These are phyloP conservation scores for Carex pumila DNA, from an alignment of 176 grass and related monocot species.

Conservation along the genomic window DNA sequence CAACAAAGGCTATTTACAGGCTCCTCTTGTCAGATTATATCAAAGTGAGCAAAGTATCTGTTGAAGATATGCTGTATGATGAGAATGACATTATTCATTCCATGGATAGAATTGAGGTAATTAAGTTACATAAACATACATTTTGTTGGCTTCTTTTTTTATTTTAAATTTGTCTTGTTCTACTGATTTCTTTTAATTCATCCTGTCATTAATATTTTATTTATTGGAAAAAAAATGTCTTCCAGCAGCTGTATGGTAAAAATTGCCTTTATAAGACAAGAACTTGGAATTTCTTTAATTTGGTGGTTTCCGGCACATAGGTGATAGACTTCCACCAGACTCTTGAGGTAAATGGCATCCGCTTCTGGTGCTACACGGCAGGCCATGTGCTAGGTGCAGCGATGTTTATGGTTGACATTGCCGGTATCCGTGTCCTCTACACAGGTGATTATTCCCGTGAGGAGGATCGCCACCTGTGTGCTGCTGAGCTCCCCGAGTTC, in stretches of 20 bases:
- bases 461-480: constrained; percentile 77
- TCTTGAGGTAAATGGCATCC: constrained; percentile 87
- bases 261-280: not conserved
- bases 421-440: constrained; percentile 78
- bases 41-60: constrained; percentile 95
- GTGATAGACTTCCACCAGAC: constrained; percentile 99
- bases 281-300: not conserved
- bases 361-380: constrained; percentile 97
- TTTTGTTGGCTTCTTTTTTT: not conserved
- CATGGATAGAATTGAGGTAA: constrained; percentile 91
- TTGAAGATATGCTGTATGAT: constrained; percentile 88
- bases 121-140: not conserved
- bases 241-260: not conserved
- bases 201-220: not conserved
- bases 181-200: not conserved
- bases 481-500: constrained; percentile 82
- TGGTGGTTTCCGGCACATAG: constrained; percentile 17
- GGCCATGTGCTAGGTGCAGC: constrained; percentile 91
- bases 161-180: not conserved
- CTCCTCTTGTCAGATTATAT: constrained; percentile 78
- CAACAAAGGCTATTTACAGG: constrained; percentile 92
- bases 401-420: constrained; percentile 99
- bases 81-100: constrained; percentile 78
- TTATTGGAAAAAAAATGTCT: not conserved
- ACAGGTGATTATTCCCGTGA: constrained; percentile 92